Conservation (phyloP, 805 yeast species). For the Jamesozyma rosinii region DNA sequence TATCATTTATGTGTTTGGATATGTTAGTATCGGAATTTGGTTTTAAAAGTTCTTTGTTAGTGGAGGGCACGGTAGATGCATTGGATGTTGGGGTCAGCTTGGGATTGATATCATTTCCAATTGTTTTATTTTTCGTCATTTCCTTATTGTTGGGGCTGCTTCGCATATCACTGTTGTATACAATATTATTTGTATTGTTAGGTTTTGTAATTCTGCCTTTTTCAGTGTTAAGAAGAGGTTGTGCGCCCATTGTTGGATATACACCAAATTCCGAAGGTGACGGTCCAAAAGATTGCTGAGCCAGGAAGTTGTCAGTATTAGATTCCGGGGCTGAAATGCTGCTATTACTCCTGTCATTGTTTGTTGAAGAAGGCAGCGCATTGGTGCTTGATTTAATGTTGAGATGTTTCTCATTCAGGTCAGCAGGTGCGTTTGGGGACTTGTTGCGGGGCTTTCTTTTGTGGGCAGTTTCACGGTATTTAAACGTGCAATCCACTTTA, state of each 20-base stretch:
- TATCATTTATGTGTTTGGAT: neutral
- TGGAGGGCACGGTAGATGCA: neutral
- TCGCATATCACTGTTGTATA: neutral
- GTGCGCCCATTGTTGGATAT: neutral
- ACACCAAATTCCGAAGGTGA: neutral
- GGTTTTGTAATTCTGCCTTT: neutral
- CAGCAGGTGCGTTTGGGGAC: neutral
- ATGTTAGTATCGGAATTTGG: neutral
- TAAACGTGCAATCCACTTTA: conserved; percentile 19
- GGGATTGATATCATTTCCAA: neutral
- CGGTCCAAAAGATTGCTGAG: neutral
- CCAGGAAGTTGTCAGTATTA: neutral
- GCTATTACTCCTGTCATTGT: neutral
- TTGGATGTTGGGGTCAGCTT: neutral
- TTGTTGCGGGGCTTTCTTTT: neutral
- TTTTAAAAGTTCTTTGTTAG: neutral
- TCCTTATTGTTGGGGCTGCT: neutral
- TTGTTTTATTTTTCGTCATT: neutral
- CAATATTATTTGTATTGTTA: neutral
- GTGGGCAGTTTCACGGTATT: conserved; percentile 12
- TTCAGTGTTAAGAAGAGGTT: neutral
- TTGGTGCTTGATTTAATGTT: neutral
- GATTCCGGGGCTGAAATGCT: neutral
- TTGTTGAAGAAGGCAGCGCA: neutral
- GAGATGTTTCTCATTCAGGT: neutral